These are phyloP conservation scores for Claviceps purpurea DNA, from an alignment of 2,329 filamentous ascomycete species.

Conservation along the genomic window DNA sequence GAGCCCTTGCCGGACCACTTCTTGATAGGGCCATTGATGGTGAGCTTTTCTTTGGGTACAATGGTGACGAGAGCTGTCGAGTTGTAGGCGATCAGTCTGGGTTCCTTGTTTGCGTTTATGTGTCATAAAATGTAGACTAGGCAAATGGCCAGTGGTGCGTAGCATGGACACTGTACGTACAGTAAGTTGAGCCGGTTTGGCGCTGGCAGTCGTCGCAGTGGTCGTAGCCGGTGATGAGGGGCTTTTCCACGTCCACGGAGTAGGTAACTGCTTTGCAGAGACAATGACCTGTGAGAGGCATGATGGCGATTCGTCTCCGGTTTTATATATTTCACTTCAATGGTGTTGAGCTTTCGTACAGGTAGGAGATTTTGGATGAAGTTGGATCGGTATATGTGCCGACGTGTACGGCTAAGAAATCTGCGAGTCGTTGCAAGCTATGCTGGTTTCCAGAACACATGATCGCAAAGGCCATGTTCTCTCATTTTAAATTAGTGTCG, in stretches of 20 bases:
- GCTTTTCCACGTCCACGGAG: conserved; percentile 38
- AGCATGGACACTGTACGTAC: conserved; percentile 22
- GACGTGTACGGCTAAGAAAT: too few species aligned
- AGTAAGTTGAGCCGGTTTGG: conserved; percentile 56
- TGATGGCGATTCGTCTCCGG: conserved; percentile 21
- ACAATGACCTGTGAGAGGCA: conserved; percentile 57
- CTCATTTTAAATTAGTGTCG: too few species aligned
- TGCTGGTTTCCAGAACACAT: too few species aligned
- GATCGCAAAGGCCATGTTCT: too few species aligned
- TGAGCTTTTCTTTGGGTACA: conserved; percentile 53
- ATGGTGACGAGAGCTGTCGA: conserved; percentile 49
- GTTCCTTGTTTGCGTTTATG: conserved; percentile 20
- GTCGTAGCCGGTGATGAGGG: conserved; percentile 48
- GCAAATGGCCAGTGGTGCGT: too few species aligned
- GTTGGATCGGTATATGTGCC: too few species aligned
- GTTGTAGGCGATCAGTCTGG: background rate
- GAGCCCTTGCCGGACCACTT: conserved; percentile 45
- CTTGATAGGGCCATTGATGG: conserved; percentile 50
- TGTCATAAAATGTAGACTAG: background rate
- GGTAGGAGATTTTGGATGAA: too few species aligned
- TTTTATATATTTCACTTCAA: background rate
- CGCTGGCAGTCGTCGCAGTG: conserved; percentile 64
- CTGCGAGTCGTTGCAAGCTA: too few species aligned
- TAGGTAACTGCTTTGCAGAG: conserved; percentile 62
- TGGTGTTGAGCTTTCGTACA: background rate